These are phyloP conservation scores for Penicillium sp. DNA, from an alignment of 2,329 filamentous ascomycete genomes.

Conservation along the genomic window DNA sequence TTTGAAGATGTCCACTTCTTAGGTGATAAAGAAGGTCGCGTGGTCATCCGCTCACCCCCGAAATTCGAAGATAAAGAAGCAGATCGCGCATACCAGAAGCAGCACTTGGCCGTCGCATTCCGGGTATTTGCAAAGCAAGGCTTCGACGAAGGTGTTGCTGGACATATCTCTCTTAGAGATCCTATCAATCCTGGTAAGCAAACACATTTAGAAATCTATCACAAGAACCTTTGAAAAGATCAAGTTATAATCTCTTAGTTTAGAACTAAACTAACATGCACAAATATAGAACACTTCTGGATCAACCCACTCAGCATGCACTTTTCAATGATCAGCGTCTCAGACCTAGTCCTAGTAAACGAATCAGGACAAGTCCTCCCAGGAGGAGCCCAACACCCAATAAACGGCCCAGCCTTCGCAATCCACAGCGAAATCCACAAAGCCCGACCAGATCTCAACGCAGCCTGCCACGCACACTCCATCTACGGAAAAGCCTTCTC, in stretches of 20 bases:
- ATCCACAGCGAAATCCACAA: conserved; percentile 49
- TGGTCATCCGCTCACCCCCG: neutral
- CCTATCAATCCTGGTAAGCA: conserved; percentile 36
- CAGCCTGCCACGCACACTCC: conserved; percentile 48
- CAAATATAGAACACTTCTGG: conserved; percentile 27
- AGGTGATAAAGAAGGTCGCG: neutral
- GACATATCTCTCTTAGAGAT: conserved; percentile 69
- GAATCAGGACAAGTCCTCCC: conserved; percentile 43
- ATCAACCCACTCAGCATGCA: conserved; percentile 67
- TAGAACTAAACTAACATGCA: neutral
- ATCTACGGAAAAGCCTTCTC: conserved; percentile 50
- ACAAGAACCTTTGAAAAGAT: too few species aligned
- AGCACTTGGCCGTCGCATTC: conserved; percentile 68
- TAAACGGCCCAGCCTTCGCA: conserved; percentile 50
- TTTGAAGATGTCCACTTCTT: neutral
- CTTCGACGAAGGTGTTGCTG: conserved; percentile 68
- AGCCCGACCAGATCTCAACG: conserved; percentile 57
- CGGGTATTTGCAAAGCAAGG: conserved; percentile 66
- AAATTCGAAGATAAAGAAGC: neutral
- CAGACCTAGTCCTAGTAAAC: conserved; percentile 48
- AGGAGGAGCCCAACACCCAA: conserved; percentile 37
- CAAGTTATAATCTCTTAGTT: too few species aligned
- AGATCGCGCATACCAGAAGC: conserved; percentile 57
- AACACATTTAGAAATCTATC: too few species aligned
- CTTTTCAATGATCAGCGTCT: conserved; percentile 56